phyloP scores from a whole-genome alignment of 2,329 filamentous ascomycete genomes.

The Ophiosphaerella narmari region DNA sequence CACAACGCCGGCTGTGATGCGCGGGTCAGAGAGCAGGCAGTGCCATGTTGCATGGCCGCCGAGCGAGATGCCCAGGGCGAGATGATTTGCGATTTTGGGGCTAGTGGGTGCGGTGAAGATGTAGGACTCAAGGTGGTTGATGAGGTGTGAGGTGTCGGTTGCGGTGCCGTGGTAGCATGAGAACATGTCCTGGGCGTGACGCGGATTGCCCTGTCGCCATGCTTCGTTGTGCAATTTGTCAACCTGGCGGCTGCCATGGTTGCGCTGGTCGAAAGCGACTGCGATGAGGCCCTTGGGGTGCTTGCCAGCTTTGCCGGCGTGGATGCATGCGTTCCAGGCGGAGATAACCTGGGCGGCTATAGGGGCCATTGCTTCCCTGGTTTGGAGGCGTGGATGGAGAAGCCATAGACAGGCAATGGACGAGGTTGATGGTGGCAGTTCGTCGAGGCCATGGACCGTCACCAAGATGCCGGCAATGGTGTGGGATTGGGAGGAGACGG shows the following conservation, averaged over 20 bases:
- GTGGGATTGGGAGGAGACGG: conserved; percentile 67
- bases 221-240: conserved; percentile 71
- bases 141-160: conserved; percentile 73
- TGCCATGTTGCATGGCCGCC: conserved; percentile 92
- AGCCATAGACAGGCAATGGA: conserved; percentile 85
- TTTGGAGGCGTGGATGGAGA: conserved; percentile 76
- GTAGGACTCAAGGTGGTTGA: conserved; percentile 79
- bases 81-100: conserved; percentile 62
- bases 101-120: conserved; percentile 60
- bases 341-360: conserved; percentile 71
- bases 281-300: conserved; percentile 69
- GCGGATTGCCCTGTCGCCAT: conserved; percentile 78
- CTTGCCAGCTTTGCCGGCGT: conserved; percentile 33
- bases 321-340: conserved; percentile 64
- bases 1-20: conserved; percentile 76
- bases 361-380: conserved; percentile 73
- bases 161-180: conserved; percentile 74
- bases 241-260: conserved; percentile 79
- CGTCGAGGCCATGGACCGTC: conserved; percentile 79
- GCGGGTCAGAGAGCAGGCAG: conserved; percentile 74
- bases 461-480: conserved; percentile 78
- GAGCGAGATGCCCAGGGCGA: conserved; percentile 81
- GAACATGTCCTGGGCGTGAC: conserved; percentile 93
- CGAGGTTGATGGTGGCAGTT: conserved; percentile 62
- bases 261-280: conserved; percentile 87